These are phyloP conservation scores for Pseudocercospora crystallina DNA, from an alignment of 2,329 filamentous ascomycete species.

Conservation along the genomic window DNA sequence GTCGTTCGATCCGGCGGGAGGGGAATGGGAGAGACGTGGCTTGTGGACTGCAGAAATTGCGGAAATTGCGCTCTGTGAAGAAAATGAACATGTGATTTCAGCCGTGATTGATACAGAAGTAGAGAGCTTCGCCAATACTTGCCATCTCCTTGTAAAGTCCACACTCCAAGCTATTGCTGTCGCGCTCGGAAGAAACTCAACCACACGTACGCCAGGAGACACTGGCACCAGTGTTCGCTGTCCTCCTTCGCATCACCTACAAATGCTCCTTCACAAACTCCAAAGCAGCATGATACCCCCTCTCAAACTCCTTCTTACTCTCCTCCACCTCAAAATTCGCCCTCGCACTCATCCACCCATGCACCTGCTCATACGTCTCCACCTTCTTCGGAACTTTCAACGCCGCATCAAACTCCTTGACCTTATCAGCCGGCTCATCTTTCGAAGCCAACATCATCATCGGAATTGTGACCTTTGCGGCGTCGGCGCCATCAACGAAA, in stretches of 20 bases:
- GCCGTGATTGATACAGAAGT: too few species aligned
- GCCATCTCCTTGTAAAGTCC: too few species aligned
- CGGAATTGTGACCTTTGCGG: constrained; percentile 15
- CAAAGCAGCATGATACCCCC: constrained; percentile 44
- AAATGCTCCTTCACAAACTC: constrained; percentile 48
- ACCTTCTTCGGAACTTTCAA: constrained; percentile 41
- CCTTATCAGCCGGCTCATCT: constrained; percentile 21
- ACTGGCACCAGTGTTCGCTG: too few species aligned
- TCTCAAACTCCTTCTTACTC: constrained; percentile 45
- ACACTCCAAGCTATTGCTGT: too few species aligned
- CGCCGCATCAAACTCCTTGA: constrained; percentile 41
- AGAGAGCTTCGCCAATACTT: too few species aligned
- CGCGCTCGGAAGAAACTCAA: too few species aligned
- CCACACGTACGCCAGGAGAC: too few species aligned
- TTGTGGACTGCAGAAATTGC: too few species aligned
- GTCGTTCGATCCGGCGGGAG: too few species aligned
- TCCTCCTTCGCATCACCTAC: constrained; percentile 24
- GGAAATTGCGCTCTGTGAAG: too few species aligned
- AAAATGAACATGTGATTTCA: too few species aligned
- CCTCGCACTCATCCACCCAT: constrained; percentile 46
- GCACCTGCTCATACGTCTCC: constrained; percentile 45
- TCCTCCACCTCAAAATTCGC: constrained; percentile 41
- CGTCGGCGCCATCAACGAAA: constrained; percentile 11
- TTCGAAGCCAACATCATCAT: constrained; percentile 13
- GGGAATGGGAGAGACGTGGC: too few species aligned